Conservation (phyloP, 176 grass and related monocot genomes). For the Carex pumila region DNA sequence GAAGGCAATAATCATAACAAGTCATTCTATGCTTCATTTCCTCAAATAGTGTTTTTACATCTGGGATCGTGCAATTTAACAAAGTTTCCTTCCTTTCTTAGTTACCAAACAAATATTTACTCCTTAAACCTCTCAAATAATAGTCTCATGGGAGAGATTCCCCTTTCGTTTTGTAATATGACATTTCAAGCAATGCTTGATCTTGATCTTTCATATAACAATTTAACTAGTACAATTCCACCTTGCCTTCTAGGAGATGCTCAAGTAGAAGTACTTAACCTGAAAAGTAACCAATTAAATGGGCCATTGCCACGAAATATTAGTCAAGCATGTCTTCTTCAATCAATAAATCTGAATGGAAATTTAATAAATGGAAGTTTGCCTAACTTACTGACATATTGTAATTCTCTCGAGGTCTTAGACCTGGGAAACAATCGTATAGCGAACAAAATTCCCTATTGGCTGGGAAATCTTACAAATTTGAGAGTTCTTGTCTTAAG, state of each 20-base stretch:
- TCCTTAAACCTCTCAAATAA: no score
- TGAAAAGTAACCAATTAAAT: conserved; percentile 21
- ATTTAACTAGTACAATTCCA: conserved; percentile 20
- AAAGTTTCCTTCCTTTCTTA: no score
- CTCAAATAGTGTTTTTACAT: no score
- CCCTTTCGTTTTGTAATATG: no score
- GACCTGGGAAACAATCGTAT: conserved; percentile 33
- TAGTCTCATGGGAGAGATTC: no score
- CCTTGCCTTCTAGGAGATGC: background rate
- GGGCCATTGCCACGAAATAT: conserved; percentile 26
- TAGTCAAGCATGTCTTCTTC: background rate
- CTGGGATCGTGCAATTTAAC: no score
- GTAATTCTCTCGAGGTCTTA: conserved; percentile 17
- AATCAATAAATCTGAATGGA: conserved; percentile 24
- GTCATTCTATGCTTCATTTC: no score
- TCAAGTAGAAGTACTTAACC: conserved; percentile 9
- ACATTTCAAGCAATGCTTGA: no score
- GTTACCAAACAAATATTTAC: no score
- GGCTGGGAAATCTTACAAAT: conserved; percentile 5
- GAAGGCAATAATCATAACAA: no score
- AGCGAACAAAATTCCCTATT: conserved; percentile 12
- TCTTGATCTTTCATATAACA: conserved; percentile 43
- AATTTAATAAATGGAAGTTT: conserved; percentile 29
- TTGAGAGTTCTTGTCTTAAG: conserved; percentile 29
- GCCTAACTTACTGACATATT: conserved; percentile 15